Base-by-base conservation (phyloP, 106 monocot genomes). In the Xerophyta viscosa region DNA sequence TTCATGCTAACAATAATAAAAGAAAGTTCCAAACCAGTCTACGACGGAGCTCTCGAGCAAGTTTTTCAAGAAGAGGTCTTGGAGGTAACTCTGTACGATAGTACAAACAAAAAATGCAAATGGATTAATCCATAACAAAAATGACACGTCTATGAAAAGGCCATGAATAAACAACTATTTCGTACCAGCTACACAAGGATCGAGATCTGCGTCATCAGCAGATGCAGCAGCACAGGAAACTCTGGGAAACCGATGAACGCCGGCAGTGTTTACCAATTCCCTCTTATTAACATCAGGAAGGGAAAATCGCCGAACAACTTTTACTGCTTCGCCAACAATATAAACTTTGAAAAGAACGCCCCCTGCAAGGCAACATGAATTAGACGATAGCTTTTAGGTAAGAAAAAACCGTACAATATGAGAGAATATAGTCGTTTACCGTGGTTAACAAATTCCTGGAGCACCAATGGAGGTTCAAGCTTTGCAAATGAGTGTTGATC, bases 391-490 rank as follows among this genome's bases (percentile, higher is more conserved):
- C 39, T 39, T 12, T 39, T 39, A 15, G 15, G 15, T 12, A 1
- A 39, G 39, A 39, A 12, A 12, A 39, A 39, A 39, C 2, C 2
- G 15, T 2, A 39, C 15, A 7, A 39, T 8, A 7, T 5, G 15
- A n/a, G n/a, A n/a, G n/a, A n/a, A n/a, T n/a, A n/a, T n/a, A n/a
- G n/a, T n/a, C n/a, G n/a, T n/a, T n/a, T 73, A 92, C 92, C 92
- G 71, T 92, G 92, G 66, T 87, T 92, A n/a, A 92, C 77, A 62
- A 92, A 92, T 55, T 92, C 86, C 49, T 92, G 92, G n/a, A 92
- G 77, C 63, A 92, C 77, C 57, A 92, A 63, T 2, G 92, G 92
- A 21, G 92, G 86, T 36, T 92, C 82, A 52, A 92, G 86, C 57
- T 64, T 64, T 49, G 86, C 82, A 56, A 92, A 65, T 31, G 92